A percentile compares a stretch with the other conserved stretches of the same genome.
phyloP scores from a whole-genome alignment of 2,329 filamentous ascomycete species.

The Alternaria arborescens region DNA sequence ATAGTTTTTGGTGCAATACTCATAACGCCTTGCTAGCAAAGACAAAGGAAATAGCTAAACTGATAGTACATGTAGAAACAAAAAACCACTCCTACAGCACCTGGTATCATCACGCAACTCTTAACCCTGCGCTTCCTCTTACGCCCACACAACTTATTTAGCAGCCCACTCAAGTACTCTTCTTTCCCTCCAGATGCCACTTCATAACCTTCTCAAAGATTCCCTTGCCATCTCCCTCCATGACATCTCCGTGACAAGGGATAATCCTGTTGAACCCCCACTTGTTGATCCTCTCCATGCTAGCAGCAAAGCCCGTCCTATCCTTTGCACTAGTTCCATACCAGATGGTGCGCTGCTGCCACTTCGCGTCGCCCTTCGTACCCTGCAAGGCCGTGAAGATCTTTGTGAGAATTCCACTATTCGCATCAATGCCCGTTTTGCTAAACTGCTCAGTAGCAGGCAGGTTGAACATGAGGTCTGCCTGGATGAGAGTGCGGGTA shows the following conservation, averaged over 20 bases:
- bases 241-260: constrained; percentile 91
- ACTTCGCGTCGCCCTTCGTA: constrained; percentile 67
- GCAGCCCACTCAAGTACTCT: background rate
- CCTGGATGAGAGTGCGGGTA: constrained; percentile 80
- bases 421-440: constrained; percentile 63
- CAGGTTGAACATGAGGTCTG: constrained; percentile 91
- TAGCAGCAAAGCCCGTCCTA: constrained; percentile 73
- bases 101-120: constrained; percentile 1
- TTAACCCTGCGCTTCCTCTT: background rate
- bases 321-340: constrained; percentile 71
- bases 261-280: constrained; percentile 91
- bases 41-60: background rate
- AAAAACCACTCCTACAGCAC: background rate
- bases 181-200: constrained; percentile 73
- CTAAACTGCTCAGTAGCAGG: constrained; percentile 83
- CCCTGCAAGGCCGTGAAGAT: constrained; percentile 66
- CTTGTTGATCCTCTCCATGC: constrained; percentile 70
- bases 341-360: constrained; percentile 85
- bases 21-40: background rate
- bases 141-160: background rate
- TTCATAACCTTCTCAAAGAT: constrained; percentile 80
- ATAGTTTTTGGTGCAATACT: background rate
- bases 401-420: constrained; percentile 67
- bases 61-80: background rate
- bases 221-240: constrained; percentile 77